Percentiles rank a stretch among this genome's conserved stretches.
Evolutionary conservation across 2,329 filamentous ascomycete species (phyloP).

Genomic region (Lojkania enalia): DNA sequence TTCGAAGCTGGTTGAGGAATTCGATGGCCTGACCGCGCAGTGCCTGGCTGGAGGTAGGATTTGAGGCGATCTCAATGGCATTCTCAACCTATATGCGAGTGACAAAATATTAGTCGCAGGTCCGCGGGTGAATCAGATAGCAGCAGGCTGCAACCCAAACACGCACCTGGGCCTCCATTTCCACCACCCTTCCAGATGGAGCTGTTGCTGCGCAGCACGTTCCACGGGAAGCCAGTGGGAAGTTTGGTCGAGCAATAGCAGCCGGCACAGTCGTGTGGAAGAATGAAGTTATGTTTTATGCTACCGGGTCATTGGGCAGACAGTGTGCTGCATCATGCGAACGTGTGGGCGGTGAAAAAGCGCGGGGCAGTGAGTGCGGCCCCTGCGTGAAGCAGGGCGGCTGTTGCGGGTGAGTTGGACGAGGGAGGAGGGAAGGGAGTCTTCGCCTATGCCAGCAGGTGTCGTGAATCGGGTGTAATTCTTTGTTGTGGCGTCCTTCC

Average conservation of each 20-base stretch:
- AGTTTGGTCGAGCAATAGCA: constrained; percentile 18
- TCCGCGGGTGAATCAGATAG: background rate
- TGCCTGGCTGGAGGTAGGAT: constrained; percentile 70
- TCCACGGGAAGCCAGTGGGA: constrained; percentile 14
- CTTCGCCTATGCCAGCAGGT: too few species aligned
- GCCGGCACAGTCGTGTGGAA: constrained; percentile 21
- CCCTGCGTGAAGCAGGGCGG: constrained; percentile 1
- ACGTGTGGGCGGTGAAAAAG: constrained; percentile 41
- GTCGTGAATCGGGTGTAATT: background rate
- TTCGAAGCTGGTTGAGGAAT: constrained; percentile 75
- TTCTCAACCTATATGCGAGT: constrained; percentile 74
- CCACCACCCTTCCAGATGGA: constrained; percentile 34
- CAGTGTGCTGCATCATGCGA: constrained; percentile 38
- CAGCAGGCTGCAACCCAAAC: background rate
- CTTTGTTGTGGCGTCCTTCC: constrained; percentile 11
- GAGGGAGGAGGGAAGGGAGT: too few species aligned
- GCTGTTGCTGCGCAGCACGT: constrained; percentile 16
- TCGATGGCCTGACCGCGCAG: constrained; percentile 84
- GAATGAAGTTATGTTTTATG: constrained; percentile 23
- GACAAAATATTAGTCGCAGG: too few species aligned
- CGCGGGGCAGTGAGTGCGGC: constrained; percentile 28
- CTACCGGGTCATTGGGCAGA: constrained; percentile 42
- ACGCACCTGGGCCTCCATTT: constrained; percentile 46
- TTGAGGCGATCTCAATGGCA: constrained; percentile 92
- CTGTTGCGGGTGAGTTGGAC: constrained; percentile 1